A percentile compares a stretch with the other conserved stretches of the same genome.
Evolutionary conservation across 2,329 filamentous ascomycete genomes (phyloP).

Genomic region (Juglanconis juglandina): DNA sequence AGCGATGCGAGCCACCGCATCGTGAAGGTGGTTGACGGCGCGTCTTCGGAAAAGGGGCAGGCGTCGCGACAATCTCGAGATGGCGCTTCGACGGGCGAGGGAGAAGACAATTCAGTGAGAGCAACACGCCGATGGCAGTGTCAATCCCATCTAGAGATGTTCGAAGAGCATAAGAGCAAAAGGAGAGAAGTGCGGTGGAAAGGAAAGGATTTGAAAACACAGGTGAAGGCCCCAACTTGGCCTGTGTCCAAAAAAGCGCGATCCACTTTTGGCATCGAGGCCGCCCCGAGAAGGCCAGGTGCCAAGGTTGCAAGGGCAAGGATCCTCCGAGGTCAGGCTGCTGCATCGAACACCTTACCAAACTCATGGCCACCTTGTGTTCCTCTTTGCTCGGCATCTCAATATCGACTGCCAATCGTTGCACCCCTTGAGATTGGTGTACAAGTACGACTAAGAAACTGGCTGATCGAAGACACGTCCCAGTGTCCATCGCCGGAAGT

Average conservation of each 20-base stretch:
- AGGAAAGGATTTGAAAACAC: background rate
- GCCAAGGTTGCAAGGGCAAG: too few species aligned
- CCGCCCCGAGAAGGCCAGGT: background rate
- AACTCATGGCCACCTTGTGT: too few species aligned
- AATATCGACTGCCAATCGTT: too few species aligned
- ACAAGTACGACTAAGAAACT: too few species aligned
- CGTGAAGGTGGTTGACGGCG: conserved; percentile 1
- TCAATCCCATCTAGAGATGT: background rate
- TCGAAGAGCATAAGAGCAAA: background rate
- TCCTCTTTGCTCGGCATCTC: too few species aligned
- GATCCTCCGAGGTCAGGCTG: too few species aligned
- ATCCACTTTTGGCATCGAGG: background rate
- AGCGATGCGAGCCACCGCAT: conserved; percentile 46
- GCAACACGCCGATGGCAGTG: background rate
- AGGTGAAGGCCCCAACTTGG: too few species aligned
- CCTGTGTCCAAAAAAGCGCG: background rate
- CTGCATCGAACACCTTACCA: too few species aligned
- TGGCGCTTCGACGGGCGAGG: background rate
- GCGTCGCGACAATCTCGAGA: background rate
- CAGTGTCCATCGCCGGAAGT: too few species aligned
- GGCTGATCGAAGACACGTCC: too few species aligned
- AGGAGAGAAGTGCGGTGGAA: background rate
- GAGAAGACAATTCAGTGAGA: background rate
- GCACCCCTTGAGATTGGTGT: too few species aligned
- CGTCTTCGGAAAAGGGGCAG: background rate